These are phyloP conservation scores for Fragosphaeria purpurea DNA, from an alignment of 2,329 filamentous ascomycete species.

Conservation along the genomic window DNA sequence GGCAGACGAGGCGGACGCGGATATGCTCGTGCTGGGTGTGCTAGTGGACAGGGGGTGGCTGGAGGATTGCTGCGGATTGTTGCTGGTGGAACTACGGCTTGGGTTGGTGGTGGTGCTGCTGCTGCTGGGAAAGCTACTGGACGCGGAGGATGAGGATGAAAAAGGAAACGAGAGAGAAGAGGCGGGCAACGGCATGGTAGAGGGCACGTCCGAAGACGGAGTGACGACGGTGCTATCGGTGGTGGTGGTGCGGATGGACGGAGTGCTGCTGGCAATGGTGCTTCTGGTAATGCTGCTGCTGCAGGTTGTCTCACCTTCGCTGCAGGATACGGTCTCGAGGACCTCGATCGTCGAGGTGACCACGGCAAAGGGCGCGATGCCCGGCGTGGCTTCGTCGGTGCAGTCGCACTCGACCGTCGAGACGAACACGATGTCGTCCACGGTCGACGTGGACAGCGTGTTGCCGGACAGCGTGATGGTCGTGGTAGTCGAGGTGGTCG, in stretches of 20 bases:
- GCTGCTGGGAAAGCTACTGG: not conserved
- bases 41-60: too few species aligned
- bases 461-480: not conserved
- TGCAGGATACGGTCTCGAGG: constrained; percentile 9
- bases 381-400: not conserved
- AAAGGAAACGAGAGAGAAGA: not conserved
- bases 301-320: constrained; percentile 12
- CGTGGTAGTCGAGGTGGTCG: not conserved
- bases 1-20: too few species aligned
- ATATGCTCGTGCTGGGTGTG: too few species aligned
- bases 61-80: too few species aligned
- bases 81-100: too few species aligned
- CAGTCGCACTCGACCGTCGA: constrained; percentile 12
- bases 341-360: constrained; percentile 2
- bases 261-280: not conserved
- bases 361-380: not conserved
- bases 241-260: not conserved
- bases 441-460: not conserved
- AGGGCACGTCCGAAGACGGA: not conserved
- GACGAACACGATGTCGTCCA: constrained; percentile 7
- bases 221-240: not conserved
- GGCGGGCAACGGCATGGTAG: not conserved
- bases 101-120: not conserved
- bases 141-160: not conserved
- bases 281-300: not conserved